Evolutionary conservation across 345 rosid species (phyloP).

Genomic region (Eucalyptus sideroxylon): DNA sequence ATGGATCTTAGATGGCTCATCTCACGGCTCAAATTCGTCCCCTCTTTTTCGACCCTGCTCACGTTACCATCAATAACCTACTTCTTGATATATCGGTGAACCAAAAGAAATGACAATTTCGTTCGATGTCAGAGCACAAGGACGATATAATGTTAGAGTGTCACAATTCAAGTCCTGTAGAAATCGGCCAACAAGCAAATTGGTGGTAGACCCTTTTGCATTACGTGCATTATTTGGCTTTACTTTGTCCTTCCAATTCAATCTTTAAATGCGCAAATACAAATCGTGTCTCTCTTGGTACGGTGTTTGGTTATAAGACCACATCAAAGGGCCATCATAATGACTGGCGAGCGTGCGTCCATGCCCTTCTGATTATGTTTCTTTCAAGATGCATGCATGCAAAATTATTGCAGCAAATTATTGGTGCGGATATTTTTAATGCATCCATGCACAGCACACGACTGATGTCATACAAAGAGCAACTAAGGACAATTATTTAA

Average conservation of each 20-base stretch:
- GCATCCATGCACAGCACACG: not conserved
- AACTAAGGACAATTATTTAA: too few relatives aligned
- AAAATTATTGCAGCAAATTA: not conserved
- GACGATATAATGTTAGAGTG: not conserved
- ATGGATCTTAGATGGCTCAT: not conserved
- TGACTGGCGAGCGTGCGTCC: not conserved
- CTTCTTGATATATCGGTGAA: not conserved
- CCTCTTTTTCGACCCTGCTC: not conserved
- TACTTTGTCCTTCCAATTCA: not conserved
- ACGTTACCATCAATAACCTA: not conserved
- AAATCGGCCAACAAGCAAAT: not conserved
- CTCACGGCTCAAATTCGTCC: not conserved
- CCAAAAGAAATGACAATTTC: not conserved
- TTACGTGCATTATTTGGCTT: not conserved
- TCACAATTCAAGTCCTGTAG: not conserved
- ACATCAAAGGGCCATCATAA: not conserved
- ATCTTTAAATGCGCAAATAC: not conserved
- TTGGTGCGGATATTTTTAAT: not conserved
- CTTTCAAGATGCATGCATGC: not conserved
- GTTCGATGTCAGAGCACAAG: not conserved
- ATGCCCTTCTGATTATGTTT: not conserved
- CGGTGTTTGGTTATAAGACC: not conserved
- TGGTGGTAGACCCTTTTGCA: not conserved
- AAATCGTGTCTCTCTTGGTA: not conserved
- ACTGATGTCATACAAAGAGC: not conserved